phyloP scores from a whole-genome alignment of 1,139 yeast species.

The Suhomyces bolitotheri region DNA sequence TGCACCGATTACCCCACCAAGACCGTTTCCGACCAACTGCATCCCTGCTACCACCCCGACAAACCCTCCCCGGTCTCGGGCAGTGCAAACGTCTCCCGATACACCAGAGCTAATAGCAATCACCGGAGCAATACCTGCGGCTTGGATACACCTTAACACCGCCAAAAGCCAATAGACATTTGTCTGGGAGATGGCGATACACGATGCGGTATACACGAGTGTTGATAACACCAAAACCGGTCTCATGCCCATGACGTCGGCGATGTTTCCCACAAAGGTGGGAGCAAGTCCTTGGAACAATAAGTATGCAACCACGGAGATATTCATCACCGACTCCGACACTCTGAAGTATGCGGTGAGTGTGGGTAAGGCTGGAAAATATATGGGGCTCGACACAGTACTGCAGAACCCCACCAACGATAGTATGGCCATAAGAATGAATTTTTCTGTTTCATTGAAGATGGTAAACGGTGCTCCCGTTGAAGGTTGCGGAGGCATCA shows the following conservation, averaged over 20 bases:
- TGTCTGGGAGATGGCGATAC: slow-evolving; percentile 60
- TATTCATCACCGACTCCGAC: slow-evolving; percentile 27
- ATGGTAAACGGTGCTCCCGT: slow-evolving; percentile 20
- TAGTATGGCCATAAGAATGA: slow-evolving; percentile 26
- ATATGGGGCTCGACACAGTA: slow-evolving; percentile 40
- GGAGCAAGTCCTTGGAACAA: slow-evolving; percentile 51
- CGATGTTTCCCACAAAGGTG: slow-evolving; percentile 59
- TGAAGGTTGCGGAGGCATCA: slow-evolving; percentile 1
- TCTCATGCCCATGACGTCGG: slow-evolving; percentile 69
- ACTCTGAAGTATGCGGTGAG: slow-evolving; percentile 30
- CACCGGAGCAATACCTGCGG: slow-evolving; percentile 44
- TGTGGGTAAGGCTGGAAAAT: slow-evolving; percentile 44
- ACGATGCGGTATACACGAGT: slow-evolving; percentile 53
- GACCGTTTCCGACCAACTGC: slow-evolving; percentile 40
- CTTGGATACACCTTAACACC: slow-evolving; percentile 40
- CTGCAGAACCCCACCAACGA: slow-evolving; percentile 43
- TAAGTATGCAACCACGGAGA: slow-evolving; percentile 41
- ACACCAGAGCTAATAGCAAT: slow-evolving; percentile 42
- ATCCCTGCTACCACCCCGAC: slow-evolving; percentile 40
- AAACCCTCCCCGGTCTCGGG: slow-evolving; percentile 40
- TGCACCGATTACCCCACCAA: slow-evolving; percentile 44
- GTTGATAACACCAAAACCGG: slow-evolving; percentile 61
- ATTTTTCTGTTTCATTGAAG: slow-evolving; percentile 15
- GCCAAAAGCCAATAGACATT: slow-evolving; percentile 41
- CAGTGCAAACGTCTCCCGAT: slow-evolving; percentile 43